Evolutionary conservation across 2,329 filamentous ascomycete genomes (phyloP).

Genomic region (Cladosporium halotolerans): DNA sequence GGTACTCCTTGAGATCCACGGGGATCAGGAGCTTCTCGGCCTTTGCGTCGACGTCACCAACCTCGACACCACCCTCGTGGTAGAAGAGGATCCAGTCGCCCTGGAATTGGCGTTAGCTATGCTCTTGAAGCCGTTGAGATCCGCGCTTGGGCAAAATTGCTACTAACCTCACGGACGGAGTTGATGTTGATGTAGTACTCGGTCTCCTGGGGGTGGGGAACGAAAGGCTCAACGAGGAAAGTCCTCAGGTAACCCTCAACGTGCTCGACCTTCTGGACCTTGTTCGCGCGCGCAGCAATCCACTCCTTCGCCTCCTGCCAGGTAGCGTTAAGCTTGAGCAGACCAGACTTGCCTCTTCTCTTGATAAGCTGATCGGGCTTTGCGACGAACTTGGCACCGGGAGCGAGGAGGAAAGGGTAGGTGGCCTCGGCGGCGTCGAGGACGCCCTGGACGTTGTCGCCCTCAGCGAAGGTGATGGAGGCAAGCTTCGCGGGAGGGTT

Average conservation of each 20-base stretch:
- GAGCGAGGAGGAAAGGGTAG: constrained; percentile 87
- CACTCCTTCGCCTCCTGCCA: constrained; percentile 92
- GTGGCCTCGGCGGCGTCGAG: constrained; percentile 93
- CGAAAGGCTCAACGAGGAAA: constrained; percentile 97
- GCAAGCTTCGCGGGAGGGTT: constrained; percentile 88
- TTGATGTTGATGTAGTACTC: constrained; percentile 99
- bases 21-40: constrained; percentile 97
- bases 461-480: constrained; percentile 86
- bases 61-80: constrained; percentile 98
- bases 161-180: constrained; percentile 87
- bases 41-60: constrained; percentile 97
- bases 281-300: constrained; percentile 87
- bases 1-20: constrained; percentile 89
- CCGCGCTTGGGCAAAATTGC: constrained; percentile 19
- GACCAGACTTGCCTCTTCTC: constrained; percentile 96
- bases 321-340: constrained; percentile 92
- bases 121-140: constrained; percentile 13
- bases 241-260: constrained; percentile 82
- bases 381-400: constrained; percentile 87
- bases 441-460: constrained; percentile 72
- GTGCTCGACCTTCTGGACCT: constrained; percentile 88
- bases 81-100: constrained; percentile 99
- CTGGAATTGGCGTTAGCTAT: constrained; percentile 43
- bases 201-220: constrained; percentile 88
- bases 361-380: constrained; percentile 99